Evolutionary conservation across 306 rosid species (phyloP).

Genomic region (Lithocarpus polystachyus): DNA sequence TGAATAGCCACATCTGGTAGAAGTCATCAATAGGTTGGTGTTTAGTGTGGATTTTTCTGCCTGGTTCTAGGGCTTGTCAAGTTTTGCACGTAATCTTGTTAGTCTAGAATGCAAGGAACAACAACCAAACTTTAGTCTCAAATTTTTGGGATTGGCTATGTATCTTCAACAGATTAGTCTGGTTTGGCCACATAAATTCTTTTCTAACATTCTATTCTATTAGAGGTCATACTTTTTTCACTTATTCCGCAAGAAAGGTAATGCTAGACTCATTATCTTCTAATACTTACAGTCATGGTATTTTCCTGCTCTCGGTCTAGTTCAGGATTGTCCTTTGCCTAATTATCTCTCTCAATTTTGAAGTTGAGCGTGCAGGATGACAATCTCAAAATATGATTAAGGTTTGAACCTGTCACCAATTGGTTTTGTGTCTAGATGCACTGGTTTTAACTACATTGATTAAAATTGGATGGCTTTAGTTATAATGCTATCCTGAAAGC

Average conservation of each 20-base stretch:
- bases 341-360: not conserved
- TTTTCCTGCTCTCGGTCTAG: not conserved
- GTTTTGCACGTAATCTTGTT: not conserved
- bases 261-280: not conserved
- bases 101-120: not conserved
- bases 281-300: not conserved
- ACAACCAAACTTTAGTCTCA: too few relatives aligned
- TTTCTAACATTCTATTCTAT: too few relatives aligned
- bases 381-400: not conserved
- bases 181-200: too few relatives aligned
- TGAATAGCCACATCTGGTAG: not conserved
- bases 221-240: too few relatives aligned
- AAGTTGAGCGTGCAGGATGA: not conserved
- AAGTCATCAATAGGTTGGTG: not conserved
- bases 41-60: not conserved
- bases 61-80: not conserved
- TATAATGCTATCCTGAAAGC: too few relatives aligned
- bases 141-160: too few relatives aligned
- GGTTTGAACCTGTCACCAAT: not conserved
- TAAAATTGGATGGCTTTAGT: not conserved
- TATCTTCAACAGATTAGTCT: too few relatives aligned
- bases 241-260: not conserved
- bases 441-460: not conserved
- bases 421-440: not conserved
- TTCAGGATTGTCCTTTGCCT: not conserved